A percentile compares a stretch with the other conserved stretches of the same genome.
phyloP scores from a whole-genome alignment of 768 basidiomycete genomes.

The Tephrocybe sp. region DNA sequence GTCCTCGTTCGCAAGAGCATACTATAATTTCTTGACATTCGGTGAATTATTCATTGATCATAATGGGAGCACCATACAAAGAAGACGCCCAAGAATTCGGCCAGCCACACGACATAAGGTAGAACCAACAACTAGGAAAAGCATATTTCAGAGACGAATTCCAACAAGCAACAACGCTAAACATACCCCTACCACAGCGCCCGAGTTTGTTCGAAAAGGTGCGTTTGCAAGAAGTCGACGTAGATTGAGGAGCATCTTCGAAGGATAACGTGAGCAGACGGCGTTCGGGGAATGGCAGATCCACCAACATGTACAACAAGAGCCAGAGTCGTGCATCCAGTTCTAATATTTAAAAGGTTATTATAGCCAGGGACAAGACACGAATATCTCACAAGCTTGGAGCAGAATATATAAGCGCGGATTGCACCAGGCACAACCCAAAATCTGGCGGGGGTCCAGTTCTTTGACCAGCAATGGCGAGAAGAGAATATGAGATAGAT shows the following conservation, averaged over 20 bases:
- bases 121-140: conserved; percentile 25
- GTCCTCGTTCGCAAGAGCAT: conserved; percentile 19
- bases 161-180: background rate
- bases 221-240: conserved; percentile 19
- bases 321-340: conserved; percentile 26
- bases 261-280: background rate
- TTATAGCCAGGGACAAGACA: background rate
- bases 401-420: conserved; percentile 29
- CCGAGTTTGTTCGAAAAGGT: conserved; percentile 15
- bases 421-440: conserved; percentile 26
- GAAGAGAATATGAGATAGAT: conserved; percentile 27
- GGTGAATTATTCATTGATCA: background rate
- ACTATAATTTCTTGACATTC: conserved; percentile 18
- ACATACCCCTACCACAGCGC: conserved; percentile 22
- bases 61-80: conserved; percentile 16
- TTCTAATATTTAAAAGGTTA: conserved; percentile 16
- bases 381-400: conserved; percentile 29
- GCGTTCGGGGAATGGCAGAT: background rate
- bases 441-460: conserved; percentile 19
- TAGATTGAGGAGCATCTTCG: conserved; percentile 27
- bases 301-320: conserved; percentile 25
- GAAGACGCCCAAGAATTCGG: conserved; percentile 22
- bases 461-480: conserved; percentile 30
- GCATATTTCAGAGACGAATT: background rate
- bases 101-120: conserved; percentile 27